Percentiles rank a stretch among this genome's conserved stretches.
These are phyloP conservation scores for Termitomyces heimii DNA, from an alignment of 768 basidiomycete genomes.

Conservation along the genomic window DNA sequence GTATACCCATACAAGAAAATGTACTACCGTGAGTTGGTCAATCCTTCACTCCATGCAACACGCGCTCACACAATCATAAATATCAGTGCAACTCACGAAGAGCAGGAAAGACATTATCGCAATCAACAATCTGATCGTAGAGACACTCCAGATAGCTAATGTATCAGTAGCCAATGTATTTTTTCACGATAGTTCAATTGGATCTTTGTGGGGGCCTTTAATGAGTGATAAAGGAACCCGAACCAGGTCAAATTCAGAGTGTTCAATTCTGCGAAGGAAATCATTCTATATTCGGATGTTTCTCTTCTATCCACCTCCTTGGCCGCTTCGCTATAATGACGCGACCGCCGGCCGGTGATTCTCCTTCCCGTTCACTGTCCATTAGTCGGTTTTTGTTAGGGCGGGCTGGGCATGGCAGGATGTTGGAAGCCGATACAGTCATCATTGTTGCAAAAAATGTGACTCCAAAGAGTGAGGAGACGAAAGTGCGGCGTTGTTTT, in stretches of 20 bases:
- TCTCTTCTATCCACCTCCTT: slow-evolving; percentile 82
- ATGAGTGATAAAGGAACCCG: neutral
- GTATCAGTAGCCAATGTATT: slow-evolving; percentile 21
- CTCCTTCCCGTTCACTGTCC: slow-evolving; percentile 37
- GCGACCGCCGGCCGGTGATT: slow-evolving; percentile 22
- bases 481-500: slow-evolving; percentile 63
- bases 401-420: slow-evolving; percentile 78
- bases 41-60: neutral
- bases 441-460: slow-evolving; percentile 75
- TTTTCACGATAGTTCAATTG: slow-evolving; percentile 5
- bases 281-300: slow-evolving; percentile 28
- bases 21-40: slow-evolving; percentile 44
- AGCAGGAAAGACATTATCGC: slow-evolving; percentile 53
- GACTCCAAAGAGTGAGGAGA: slow-evolving; percentile 74
- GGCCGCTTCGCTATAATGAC: slow-evolving; percentile 57
- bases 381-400: slow-evolving; percentile 50
- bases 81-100: slow-evolving; percentile 54
- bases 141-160: slow-evolving; percentile 17
- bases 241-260: neutral
- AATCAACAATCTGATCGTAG: slow-evolving; percentile 27
- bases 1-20: slow-evolving; percentile 74
- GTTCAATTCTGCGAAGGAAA: neutral
- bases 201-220: neutral
- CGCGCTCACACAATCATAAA: neutral
- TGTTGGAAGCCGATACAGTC: slow-evolving; percentile 74